phyloP scores from a whole-genome alignment of 1,284 basidiomycete species.

The Puccinia triticina region DNA sequence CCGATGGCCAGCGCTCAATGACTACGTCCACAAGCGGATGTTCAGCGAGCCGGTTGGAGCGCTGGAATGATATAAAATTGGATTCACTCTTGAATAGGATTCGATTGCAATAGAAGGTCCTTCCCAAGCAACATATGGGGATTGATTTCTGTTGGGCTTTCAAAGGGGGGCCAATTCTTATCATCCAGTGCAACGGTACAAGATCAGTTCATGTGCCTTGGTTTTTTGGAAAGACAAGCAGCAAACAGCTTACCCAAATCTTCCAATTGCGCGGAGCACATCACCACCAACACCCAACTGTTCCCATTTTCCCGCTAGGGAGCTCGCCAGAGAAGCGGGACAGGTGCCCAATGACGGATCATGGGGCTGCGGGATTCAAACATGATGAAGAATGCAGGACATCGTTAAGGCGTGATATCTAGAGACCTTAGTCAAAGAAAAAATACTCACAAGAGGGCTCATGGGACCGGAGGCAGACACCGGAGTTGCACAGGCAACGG shows the following conservation, averaged over 20 bases:
- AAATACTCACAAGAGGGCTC: constrained; percentile 25
- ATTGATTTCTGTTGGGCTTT: constrained; percentile 97
- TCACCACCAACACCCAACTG: constrained; percentile 84
- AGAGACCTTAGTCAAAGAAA: background rate
- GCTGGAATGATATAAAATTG: constrained; percentile 72
- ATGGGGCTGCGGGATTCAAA: constrained; percentile 1
- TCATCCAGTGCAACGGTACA: no score
- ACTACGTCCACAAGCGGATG: background rate
- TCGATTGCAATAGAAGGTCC: constrained; percentile 97
- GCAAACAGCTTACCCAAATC: constrained; percentile 76
- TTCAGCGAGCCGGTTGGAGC: constrained; percentile 53
- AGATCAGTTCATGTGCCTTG: no score
- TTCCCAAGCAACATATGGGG: constrained; percentile 86
- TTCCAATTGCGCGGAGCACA: constrained; percentile 81
- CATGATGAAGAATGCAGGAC: no score
- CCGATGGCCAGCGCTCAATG: background rate
- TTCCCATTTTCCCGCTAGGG: constrained; percentile 75
- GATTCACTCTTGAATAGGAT: constrained; percentile 95
- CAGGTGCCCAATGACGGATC: background rate
- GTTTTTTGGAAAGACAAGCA: no score
- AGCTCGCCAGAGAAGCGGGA: constrained; percentile 12
- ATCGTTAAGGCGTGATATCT: background rate
- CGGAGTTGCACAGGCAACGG: background rate
- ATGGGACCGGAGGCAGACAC: constrained; percentile 24
- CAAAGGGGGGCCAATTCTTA: constrained; percentile 77